These are phyloP conservation scores for Pseudognaphalium luteoalbum DNA, from an alignment of 129 eudicot species.

Conservation along the genomic window DNA sequence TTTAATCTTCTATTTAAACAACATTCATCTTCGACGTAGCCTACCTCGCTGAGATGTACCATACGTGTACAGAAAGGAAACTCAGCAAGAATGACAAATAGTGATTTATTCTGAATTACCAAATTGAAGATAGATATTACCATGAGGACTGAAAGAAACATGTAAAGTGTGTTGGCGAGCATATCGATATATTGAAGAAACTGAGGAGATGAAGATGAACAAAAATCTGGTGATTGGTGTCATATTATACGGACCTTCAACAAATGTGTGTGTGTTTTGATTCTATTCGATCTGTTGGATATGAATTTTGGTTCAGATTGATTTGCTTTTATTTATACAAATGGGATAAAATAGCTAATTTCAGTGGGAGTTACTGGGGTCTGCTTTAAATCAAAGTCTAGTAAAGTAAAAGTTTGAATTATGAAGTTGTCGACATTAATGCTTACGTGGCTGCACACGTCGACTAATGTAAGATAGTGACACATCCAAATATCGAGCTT, in stretches of 20 bases:
- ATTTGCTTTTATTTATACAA: not conserved
- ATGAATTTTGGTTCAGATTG: not conserved
- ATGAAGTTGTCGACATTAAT: not conserved
- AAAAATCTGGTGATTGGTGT: constrained; percentile 20
- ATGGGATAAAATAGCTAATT: not conserved
- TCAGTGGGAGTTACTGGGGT: not conserved
- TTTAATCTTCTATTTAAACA: not conserved
- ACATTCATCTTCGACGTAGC: not conserved
- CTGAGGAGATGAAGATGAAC: constrained; percentile 18
- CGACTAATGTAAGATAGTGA: too few species aligned
- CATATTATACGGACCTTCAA: constrained; percentile 3
- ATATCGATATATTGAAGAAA: constrained; percentile 20
- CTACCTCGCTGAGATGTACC: not conserved
- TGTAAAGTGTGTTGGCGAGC: constrained; percentile 26
- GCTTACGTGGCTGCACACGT: not conserved
- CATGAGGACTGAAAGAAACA: constrained; percentile 21
- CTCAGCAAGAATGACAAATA: not conserved
- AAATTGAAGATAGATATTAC: constrained; percentile 24
- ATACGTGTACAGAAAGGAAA: not conserved
- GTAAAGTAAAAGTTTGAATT: not conserved
- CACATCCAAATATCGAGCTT: too few species aligned
- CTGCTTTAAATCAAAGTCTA: not conserved
- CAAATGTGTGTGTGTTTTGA: not conserved
- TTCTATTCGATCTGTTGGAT: not conserved
- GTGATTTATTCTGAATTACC: not conserved